Base-by-base conservation (phyloP, 2,329 filamentous ascomycete genomes). In the Rasamsonia emersonii region DNA sequence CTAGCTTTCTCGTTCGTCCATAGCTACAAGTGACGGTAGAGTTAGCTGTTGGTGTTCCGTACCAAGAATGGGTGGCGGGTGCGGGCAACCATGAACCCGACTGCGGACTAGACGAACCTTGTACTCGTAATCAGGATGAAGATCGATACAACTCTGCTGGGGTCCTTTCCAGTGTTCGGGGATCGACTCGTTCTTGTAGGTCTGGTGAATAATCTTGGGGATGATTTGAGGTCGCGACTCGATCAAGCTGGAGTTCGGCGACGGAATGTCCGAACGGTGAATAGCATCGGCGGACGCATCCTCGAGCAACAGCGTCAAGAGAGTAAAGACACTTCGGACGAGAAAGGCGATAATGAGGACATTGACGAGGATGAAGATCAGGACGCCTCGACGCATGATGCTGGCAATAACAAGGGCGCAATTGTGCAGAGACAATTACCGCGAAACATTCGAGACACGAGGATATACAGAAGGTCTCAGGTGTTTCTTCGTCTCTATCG, bases 201-300 rank as follows among this genome's bases (percentile, higher is more conserved):
- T 84, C 54, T 85, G 80, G 61, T 85, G 80, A 35, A 85, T 82
- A 50, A 85, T 84, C 59, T 81, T 82, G 28, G 80, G 80, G 30
- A 85, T 82, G 42, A 82, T 54, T 44, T 77, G 74, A 7, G 70
- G 68, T 28, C 64, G 62, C 28, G 67, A 64, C 39, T 71, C 70
- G 43, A 73, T 71, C 42, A 73, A 48, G 39, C 69, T 72, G 3
- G 75, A 75, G 48, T 78, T 76, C 10, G 75, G 74, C 6, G 75
- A 71, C 9, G 77, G 78, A 25, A 84, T 68, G 45, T 84, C 79
- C 31, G 73, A 68, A 42, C 69, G 69, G 41, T 71, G 70, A 36
- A 85, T 84, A 33, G 75, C 75, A 60, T 83, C 78, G 40, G 69
- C 67, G 11, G 71, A 65, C 40, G 77, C 79, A 60, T 80, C 74